Evolutionary conservation across 2,329 filamentous ascomycete species (phyloP), one percentile per base, ranked within the genome.

Genomic region (Diaporthe australafricana): DNA sequence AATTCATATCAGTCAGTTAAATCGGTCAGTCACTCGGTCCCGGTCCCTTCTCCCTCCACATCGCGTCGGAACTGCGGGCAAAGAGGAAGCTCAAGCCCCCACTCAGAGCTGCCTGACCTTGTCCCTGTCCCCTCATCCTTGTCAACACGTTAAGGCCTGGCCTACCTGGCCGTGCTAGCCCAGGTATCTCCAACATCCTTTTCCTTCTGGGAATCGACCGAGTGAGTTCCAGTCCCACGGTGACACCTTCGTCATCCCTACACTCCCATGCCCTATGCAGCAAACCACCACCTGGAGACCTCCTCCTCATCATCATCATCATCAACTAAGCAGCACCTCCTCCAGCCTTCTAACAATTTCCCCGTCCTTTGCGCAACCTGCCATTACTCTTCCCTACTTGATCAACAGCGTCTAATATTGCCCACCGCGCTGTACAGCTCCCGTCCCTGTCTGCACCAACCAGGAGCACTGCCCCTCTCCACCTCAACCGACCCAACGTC

Each of bases 401-500:
- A 6, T 30, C 16, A 25, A 32, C 53, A 30, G 16, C 47, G 40
- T 52, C 53, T 69, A 22, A 69, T 69, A n/a, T n/a, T n/a, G 35
- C 53, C 9, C 55, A 22, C 16, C 8, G 53, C 14, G 35, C 53
- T 40, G 16, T 52, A 45, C 6, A 35, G 60, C n/a, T 17, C 45
- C 8, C 14, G 32, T 22, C n/a, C 32, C 45, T n/a, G 17, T 20
- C n/a, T 20, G 60, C 45, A 50, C 60, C 60, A 65, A 65, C 60
- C 2, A n/a, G 40, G 17, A 69, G 53, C 42, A 52, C 56, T 40
- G 67, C 67, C 67, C 67, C 45, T 56, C 67, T 30, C 42, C 40
- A 69, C 53, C 67, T 69, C 45, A 22, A 22, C 67, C 60, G n/a
- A 50, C 45, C 53, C 53, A 69, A 69, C 67, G 53, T 60, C 67